Conservation (phyloP, 2,329 filamentous ascomycete species). For the Helotiales sp. region DNA sequence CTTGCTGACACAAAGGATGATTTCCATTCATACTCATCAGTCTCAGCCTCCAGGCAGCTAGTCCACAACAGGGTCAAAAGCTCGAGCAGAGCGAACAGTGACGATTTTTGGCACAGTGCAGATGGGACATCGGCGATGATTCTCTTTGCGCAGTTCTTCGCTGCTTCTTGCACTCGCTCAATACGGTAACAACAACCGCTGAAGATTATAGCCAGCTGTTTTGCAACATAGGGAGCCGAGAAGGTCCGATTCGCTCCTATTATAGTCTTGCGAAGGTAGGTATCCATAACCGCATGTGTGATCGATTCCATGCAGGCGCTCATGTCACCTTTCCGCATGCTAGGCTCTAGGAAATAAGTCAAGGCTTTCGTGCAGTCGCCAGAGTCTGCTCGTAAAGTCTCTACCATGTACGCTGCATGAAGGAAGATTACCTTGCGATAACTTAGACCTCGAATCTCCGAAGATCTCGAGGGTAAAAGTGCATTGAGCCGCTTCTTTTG, state of each 20-base stretch:
- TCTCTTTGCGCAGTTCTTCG: conserved; percentile 78
- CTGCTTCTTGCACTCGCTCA: conserved; percentile 84
- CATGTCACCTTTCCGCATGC: conserved; percentile 65
- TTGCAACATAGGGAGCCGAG: conserved; percentile 87
- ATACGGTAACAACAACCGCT: conserved; percentile 92
- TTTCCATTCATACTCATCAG: conserved; percentile 87
- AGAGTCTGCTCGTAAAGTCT: conserved; percentile 80
- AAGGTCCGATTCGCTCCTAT: conserved; percentile 72
- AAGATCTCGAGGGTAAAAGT: conserved; percentile 73
- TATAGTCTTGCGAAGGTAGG: conserved; percentile 76
- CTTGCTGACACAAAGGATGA: conserved; percentile 76
- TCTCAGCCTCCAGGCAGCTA: conserved; percentile 90
- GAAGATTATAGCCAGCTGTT: conserved; percentile 83
- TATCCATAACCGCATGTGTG: conserved; percentile 68
- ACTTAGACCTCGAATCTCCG: conserved; percentile 77
- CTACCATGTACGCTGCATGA: conserved; percentile 85
- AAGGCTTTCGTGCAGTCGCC: conserved; percentile 90
- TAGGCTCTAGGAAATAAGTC: conserved; percentile 93
- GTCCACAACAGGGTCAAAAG: conserved; percentile 93
- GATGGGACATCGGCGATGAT: conserved; percentile 86
- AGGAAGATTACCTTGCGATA: conserved; percentile 93
- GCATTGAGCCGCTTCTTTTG: conserved; percentile 78
- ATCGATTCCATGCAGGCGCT: conserved; percentile 66
- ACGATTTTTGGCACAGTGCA: conserved; percentile 83
- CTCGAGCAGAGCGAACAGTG: conserved; percentile 89